Conservation (phyloP, 176 grass and related monocot genomes). For the Ensete glaucum region DNA sequence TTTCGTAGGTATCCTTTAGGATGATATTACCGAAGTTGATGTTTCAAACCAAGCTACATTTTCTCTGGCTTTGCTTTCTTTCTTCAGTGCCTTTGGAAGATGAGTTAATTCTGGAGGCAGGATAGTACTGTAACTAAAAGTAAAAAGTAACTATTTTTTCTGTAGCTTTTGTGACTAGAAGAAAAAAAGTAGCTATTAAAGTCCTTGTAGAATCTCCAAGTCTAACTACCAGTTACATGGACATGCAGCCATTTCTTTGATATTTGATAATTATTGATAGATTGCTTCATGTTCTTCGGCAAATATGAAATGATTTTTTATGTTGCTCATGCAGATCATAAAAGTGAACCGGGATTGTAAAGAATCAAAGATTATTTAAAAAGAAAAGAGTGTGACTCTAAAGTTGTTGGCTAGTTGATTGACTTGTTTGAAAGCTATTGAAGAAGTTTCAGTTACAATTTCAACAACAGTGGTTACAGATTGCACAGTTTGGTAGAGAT, state of each 20-base stretch:
- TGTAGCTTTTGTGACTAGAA: neutral
- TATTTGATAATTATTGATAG: constrained; percentile 8
- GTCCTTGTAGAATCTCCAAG: neutral
- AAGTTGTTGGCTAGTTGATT: constrained; percentile 11
- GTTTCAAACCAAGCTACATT: neutral
- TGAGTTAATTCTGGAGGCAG: neutral
- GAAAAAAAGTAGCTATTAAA: too few relatives aligned
- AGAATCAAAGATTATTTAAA: constrained; percentile 19
- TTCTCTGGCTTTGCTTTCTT: neutral
- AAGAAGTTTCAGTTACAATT: constrained; percentile 11
- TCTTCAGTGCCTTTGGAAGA: neutral
- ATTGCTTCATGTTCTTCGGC: neutral
- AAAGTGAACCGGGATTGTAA: constrained; percentile 19
- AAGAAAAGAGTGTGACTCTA: constrained; percentile 24
- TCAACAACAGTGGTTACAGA: constrained; percentile 10
- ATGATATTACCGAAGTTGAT: neutral
- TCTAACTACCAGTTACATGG: neutral
- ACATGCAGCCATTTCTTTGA: neutral
- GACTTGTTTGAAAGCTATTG: constrained; percentile 9
- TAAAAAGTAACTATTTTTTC: neutral
- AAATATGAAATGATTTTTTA: constrained; percentile 13
- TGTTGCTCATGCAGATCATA: constrained; percentile 23
- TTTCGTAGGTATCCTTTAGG: neutral
- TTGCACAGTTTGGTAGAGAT: constrained; percentile 10
- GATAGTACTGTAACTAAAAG: neutral